These are phyloP conservation scores for Ophiosphaerella korrae DNA, from an alignment of 2,329 filamentous ascomycete species.

Conservation along the genomic window DNA sequence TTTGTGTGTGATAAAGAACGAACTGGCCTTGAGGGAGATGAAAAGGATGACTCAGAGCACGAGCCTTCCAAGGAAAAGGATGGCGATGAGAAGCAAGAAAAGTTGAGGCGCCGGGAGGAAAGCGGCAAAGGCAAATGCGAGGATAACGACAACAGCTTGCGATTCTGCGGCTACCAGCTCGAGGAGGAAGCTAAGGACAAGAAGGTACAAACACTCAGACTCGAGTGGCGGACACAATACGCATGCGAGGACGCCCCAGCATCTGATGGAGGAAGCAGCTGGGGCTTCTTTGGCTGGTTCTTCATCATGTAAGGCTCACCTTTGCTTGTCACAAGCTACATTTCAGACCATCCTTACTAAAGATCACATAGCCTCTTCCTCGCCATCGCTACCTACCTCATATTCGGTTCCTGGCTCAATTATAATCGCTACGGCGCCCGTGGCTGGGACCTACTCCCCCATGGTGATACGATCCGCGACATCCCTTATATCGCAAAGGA, in stretches of 20 bases:
- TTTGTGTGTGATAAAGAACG: constrained; percentile 78
- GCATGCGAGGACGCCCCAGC: constrained; percentile 65
- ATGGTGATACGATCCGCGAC: constrained; percentile 90
- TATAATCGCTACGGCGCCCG: constrained; percentile 95
- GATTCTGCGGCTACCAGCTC: constrained; percentile 74
- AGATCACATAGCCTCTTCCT: constrained; percentile 72
- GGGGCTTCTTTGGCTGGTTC: constrained; percentile 99
- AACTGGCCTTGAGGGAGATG: constrained; percentile 73
- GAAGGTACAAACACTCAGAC: constrained; percentile 65
- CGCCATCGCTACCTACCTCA: constrained; percentile 83
- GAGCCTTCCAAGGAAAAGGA: constrained; percentile 20
- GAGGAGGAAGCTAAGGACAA: constrained; percentile 56
- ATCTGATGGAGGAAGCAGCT: constrained; percentile 62
- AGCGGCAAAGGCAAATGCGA: constrained; percentile 44
- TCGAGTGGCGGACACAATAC: constrained; percentile 87
- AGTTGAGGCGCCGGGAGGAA: constrained; percentile 29
- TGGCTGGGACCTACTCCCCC: constrained; percentile 92
- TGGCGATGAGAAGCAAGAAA: constrained; percentile 23
- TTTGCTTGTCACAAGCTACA: neutral
- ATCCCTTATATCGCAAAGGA: constrained; percentile 91
- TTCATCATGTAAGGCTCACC: constrained; percentile 77
- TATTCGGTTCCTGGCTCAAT: constrained; percentile 98
- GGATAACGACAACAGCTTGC: constrained; percentile 60
- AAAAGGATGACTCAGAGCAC: constrained; percentile 60
- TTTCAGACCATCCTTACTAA: constrained; percentile 10